Evolutionary conservation across 768 basidiomycete species (phyloP).

Genomic region (Suillus hirtellus): DNA sequence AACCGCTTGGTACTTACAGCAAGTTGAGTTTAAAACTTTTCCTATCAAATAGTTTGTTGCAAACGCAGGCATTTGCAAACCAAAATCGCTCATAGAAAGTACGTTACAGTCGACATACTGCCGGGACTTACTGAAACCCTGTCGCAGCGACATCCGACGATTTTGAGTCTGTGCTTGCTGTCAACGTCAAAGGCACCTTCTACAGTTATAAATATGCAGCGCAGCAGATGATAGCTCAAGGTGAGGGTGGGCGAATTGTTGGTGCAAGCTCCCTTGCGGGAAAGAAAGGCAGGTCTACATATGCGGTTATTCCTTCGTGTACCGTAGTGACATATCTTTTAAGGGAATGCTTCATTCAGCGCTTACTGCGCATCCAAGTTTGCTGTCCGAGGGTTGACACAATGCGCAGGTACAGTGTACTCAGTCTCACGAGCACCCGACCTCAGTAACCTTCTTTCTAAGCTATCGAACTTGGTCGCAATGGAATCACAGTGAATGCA

Average conservation of each 20-base stretch:
- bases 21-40: neutral
- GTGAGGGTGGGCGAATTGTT: constrained; percentile 42
- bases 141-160: constrained; percentile 33
- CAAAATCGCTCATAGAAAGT: constrained; percentile 18
- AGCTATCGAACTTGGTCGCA: constrained; percentile 34
- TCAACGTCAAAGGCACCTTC: constrained; percentile 43
- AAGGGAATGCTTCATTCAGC: constrained; percentile 31
- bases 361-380: constrained; percentile 43
- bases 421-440: neutral
- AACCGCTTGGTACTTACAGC: too few relatives aligned
- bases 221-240: constrained; percentile 44
- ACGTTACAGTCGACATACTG: constrained; percentile 11
- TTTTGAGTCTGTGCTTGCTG: constrained; percentile 34
- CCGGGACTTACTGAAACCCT: neutral
- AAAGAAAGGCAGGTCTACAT: constrained; percentile 23
- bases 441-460: neutral
- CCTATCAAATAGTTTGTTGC: constrained; percentile 17
- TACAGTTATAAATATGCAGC: constrained; percentile 46
- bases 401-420: constrained; percentile 26
- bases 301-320: neutral
- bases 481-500: constrained; percentile 36
- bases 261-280: constrained; percentile 40
- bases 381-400: constrained; percentile 44
- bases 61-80: constrained; percentile 24
- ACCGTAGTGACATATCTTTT: neutral